Evolutionary conservation across 495 filamentous ascomycete genomes (phyloP), one percentile per base, ranked within the genome.

Genomic region (Aspergillus funiculosus): DNA sequence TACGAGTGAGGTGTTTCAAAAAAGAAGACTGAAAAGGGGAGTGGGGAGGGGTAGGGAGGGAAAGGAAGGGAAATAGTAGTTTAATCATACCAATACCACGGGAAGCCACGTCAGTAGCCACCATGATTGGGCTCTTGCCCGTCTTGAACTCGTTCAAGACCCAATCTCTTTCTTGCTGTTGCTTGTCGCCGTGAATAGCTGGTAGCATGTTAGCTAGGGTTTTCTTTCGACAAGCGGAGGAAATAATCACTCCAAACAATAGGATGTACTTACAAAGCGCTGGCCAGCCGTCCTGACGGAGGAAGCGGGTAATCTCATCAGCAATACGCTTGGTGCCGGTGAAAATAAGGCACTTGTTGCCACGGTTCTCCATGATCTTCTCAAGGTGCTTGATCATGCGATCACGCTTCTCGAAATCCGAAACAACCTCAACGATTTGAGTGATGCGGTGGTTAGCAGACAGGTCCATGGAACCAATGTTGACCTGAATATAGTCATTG

Each of bases 141-240:
- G 88, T 89, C 82, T 97, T 98, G 79, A 98, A 98, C 66, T 98
- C 92, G 63, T 96, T 94, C 64, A 98, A 75, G 56, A 98, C 92
- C 92, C 92, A 98, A 73, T 98, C 92, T 73, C 92, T 89, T 71
- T 98, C 92, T 63, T 96, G 94, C 64, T 98, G 92, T 60, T 95
- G 90, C 75, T 98, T 98, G 78, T 98, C 92, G 59, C 92, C 92
- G 75, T 98, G 92, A 57, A 98, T 98, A 37, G 92, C 89, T 89
- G 48, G 20, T 20, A 48, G 34, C 10, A 14, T 37, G 66, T 86
- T 74, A 85, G 79, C 44, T 56, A 43, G 17, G 6, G 15, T 17
- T 6, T 31, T 28, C 22, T 25, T 0, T n/a, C 25, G 2, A 10
- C n/a, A n/a, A 40, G 20, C 18, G 13, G 30, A 20, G 32, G 7